phyloP scores from a whole-genome alignment of 1,284 basidiomycete genomes.

The Heliocybe sulcata region DNA sequence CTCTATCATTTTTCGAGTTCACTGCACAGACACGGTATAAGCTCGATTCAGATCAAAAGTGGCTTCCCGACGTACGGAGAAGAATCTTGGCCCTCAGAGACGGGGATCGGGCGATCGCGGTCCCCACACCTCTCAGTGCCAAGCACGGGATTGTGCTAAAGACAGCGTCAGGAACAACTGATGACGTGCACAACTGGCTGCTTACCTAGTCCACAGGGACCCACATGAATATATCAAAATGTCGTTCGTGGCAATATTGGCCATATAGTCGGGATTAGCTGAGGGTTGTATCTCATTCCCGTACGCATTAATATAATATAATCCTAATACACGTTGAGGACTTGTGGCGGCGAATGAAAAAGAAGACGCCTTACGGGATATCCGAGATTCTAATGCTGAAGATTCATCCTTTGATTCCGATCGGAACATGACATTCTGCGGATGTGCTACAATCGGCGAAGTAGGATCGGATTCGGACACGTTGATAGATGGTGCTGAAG shows the following conservation, averaged over 20 bases:
- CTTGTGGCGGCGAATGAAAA: background rate
- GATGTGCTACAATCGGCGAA: constrained; percentile 28
- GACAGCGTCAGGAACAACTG: constrained; percentile 2
- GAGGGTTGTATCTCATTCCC: constrained; percentile 86
- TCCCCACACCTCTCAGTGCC: constrained; percentile 76
- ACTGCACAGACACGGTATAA: constrained; percentile 39
- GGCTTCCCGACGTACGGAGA: constrained; percentile 47
- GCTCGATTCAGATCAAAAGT: background rate
- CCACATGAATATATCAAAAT: constrained; percentile 89
- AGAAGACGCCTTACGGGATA: constrained; percentile 43
- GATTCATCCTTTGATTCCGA: constrained; percentile 44
- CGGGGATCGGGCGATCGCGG: constrained; percentile 70
- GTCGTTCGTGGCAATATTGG: constrained; percentile 56
- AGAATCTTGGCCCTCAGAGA: constrained; percentile 78
- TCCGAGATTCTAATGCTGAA: constrained; percentile 55
- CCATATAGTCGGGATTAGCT: constrained; percentile 79
- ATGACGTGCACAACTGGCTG: background rate
- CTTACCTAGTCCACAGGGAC: constrained; percentile 85
- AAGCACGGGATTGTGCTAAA: constrained; percentile 83
- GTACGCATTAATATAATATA: constrained; percentile 93
- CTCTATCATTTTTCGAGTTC: constrained; percentile 86
- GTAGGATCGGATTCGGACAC: constrained; percentile 23
- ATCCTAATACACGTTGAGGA: constrained; percentile 31
- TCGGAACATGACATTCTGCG: constrained; percentile 60
- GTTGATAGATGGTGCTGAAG: constrained; percentile 20